phyloP scores from a whole-genome alignment of 2,329 filamentous ascomycete species.

The Colletotrichum cuscutae region DNA sequence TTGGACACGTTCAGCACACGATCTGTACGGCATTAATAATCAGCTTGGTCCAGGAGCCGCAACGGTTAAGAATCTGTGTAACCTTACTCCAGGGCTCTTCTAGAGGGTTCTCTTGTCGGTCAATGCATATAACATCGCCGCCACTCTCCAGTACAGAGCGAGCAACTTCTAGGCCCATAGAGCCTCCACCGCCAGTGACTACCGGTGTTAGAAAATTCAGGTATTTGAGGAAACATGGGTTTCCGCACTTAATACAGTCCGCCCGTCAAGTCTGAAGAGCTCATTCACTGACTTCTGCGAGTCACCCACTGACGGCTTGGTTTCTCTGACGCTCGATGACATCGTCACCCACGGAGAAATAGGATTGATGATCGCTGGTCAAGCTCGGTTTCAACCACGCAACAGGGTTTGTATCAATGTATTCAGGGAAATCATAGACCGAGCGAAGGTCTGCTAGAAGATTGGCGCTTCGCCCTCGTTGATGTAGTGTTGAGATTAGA shows the following conservation, averaged over 20 bases:
- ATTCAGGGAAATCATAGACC: too few species aligned
- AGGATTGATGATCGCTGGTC: not conserved
- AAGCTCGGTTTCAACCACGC: not conserved
- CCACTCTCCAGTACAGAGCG: not conserved
- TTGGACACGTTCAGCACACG: not conserved
- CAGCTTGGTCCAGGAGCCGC: not conserved
- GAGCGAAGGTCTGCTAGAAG: not conserved
- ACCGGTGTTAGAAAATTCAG: not conserved
- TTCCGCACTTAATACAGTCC: not conserved
- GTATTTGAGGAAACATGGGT: not conserved
- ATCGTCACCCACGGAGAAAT: not conserved
- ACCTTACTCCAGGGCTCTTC: not conserved
- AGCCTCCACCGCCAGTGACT: not conserved
- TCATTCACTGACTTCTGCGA: not conserved
- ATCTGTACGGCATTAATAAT: not conserved
- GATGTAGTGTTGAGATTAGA: not conserved
- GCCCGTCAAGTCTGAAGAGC: not conserved
- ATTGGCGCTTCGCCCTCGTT: too few species aligned
- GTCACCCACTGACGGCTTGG: not conserved
- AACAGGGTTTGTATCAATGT: not conserved
- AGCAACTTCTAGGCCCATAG: not conserved
- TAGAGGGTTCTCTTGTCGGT: not conserved
- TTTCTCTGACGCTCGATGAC: not conserved
- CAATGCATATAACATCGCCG: not conserved
- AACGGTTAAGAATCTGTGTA: not conserved